Evolutionary conservation across 148 eudicot genomes (phyloP).

Genomic region (Chenopodium suecicum): DNA sequence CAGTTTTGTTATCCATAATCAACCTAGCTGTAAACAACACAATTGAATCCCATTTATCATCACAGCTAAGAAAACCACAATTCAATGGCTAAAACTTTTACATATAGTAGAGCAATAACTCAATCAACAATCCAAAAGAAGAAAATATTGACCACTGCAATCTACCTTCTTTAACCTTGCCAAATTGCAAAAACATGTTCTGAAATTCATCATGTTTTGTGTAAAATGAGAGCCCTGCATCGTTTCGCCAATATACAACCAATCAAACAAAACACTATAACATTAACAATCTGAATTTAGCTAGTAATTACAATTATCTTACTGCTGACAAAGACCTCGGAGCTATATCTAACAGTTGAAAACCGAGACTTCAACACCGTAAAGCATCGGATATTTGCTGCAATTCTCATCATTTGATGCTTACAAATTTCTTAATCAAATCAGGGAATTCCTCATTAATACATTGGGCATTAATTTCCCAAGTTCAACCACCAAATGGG

Average conservation of each 20-base stretch:
- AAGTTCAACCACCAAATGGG: not conserved
- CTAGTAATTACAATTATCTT: constrained; percentile 2
- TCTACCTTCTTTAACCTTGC: constrained; percentile 49
- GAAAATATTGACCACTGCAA: not conserved
- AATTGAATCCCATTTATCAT: not conserved
- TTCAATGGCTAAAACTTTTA: constrained; percentile 1
- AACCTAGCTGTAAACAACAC: constrained; percentile 53
- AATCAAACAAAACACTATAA: not conserved
- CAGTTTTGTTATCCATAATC: constrained; percentile 48
- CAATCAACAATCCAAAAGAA: not conserved
- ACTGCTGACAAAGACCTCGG: constrained; percentile 61
- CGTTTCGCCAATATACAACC: not conserved
- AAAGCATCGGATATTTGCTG: constrained; percentile 14
- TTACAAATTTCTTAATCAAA: not conserved
- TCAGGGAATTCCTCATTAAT: not conserved
- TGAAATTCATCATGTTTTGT: constrained; percentile 44
- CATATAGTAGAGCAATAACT: not conserved
- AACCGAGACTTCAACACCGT: constrained; percentile 10
- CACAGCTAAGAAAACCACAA: not conserved
- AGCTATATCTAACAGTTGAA: constrained; percentile 27
- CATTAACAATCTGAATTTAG: not conserved
- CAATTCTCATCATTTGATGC: constrained; percentile 22
- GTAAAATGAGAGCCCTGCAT: constrained; percentile 62
- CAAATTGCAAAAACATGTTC: constrained; percentile 57
- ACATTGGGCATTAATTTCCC: not conserved